Conservation (phyloP, 176 grass and related monocot genomes). For the Carex parvula region DNA sequence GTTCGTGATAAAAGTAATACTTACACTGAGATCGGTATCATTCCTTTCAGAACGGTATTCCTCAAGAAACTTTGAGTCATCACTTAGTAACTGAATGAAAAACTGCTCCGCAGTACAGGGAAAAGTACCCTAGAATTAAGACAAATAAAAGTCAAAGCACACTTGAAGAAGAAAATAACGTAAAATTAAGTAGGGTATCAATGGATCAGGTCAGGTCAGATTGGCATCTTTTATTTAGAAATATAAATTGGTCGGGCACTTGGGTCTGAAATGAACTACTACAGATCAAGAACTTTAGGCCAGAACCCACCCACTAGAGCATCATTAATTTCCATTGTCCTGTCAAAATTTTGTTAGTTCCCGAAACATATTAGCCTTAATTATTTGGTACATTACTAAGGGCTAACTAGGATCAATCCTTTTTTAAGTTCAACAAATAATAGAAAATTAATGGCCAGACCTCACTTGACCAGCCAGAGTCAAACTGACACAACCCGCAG, state of each 20-base stretch:
- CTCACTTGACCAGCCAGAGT: not conserved
- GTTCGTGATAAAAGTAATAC: not conserved
- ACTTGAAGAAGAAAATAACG: not conserved
- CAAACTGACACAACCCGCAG: not conserved
- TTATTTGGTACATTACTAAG: not conserved
- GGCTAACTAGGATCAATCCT: too few species aligned
- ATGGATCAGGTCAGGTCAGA: not conserved
- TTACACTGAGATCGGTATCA: conserved; percentile 54
- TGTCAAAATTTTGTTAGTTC: not conserved
- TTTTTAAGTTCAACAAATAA: not conserved
- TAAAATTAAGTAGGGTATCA: not conserved
- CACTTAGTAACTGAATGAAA: conserved; percentile 42
- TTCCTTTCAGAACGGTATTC: conserved; percentile 40
- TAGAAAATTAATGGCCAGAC: not conserved
- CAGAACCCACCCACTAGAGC: not conserved
- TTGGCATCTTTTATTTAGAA: not conserved
- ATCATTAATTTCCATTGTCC: not conserved
- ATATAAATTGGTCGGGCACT: not conserved
- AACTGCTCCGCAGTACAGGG: conserved; percentile 54
- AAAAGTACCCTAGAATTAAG: conserved; percentile 42
- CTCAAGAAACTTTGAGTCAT: conserved; percentile 43
- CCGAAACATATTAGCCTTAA: not conserved
- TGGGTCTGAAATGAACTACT: not conserved
- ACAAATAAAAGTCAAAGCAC: not conserved
- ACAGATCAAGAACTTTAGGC: not conserved